A percentile compares a stretch with the other conserved stretches of the same genome.
Evolutionary conservation across 371 early-diverging fungal genomes (phyloP).

Genomic region (Dichotomocladium elegans): DNA sequence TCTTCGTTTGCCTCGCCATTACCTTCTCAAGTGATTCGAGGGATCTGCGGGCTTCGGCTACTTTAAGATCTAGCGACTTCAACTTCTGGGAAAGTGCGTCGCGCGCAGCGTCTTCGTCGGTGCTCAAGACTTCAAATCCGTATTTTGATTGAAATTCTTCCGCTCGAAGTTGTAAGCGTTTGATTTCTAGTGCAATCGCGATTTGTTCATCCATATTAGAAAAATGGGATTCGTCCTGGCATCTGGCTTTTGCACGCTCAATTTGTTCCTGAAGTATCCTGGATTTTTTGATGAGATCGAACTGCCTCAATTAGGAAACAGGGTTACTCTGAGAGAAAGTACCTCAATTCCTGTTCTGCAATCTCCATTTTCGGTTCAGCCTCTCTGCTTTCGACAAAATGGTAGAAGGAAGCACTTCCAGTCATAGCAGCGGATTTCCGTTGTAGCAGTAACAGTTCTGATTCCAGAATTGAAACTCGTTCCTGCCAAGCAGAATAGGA

Average conservation of each 20-base stretch:
- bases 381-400: neutral
- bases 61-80: neutral
- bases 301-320: neutral
- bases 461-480: slow-evolving; percentile 11
- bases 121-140: slow-evolving; percentile 9
- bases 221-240: neutral
- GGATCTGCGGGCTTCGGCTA: neutral
- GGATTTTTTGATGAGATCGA: too few relatives aligned
- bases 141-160: slow-evolving; percentile 12
- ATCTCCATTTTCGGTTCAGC: neutral
- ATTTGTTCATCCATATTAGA: slow-evolving; percentile 13
- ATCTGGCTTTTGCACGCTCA: neutral
- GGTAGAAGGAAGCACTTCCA: slow-evolving; percentile 11
- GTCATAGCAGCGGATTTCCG: slow-evolving; percentile 13
- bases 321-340: neutral
- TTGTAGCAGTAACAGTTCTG: slow-evolving; percentile 9
- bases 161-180: neutral
- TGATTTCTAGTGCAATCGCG: neutral
- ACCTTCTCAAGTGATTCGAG: slow-evolving; percentile 9
- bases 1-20: neutral
- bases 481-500: slow-evolving; percentile 1
- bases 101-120: slow-evolving; percentile 6
- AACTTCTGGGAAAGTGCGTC: neutral
- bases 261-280: neutral
- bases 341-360: slow-evolving; percentile 8